Base-by-base conservation (phyloP, 208 protist species). In the Leishmania tropica region DNA sequence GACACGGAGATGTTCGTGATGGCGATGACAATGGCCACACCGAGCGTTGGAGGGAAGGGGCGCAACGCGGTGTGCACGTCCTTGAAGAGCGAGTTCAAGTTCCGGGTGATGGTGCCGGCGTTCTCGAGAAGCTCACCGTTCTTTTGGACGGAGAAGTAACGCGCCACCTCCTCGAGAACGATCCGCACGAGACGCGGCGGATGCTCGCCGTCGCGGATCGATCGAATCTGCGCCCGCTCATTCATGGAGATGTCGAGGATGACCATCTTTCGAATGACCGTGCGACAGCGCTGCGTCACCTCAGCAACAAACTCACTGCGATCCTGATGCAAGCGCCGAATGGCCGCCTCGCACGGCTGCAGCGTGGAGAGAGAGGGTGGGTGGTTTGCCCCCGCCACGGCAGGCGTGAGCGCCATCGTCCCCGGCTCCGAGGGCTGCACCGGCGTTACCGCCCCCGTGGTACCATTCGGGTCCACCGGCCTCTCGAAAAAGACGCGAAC, bases 1-100 rank as follows among this genome's bases (percentile, higher is more conserved):
- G 91, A 92, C 37, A 98, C 93, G 35, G 95, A 94, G 78, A 98
- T 95, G 62, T 88, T 87, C 58, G 88, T 96, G 80, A 98, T 96
- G 42, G 89, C 85, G 75, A 87, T 87, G 35, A 97, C 92, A 42
- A 98, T 92, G 35, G 93, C 90, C 24, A 94, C 81, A 17, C 90
- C 92, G 15, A 98, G 85, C 37, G 87, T 21, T 3, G 89, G 73
- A 5, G 93, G 92, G 19, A 97, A 89, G 5, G 92, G 94, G 31
- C 80, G 47, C 68, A 97, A 76, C 1, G 90, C 74, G 51, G 87
- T 80, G 53, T 96, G 88, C 56, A 97, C 87, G 65, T 90, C 81
- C 45, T 84, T 76, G 47, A 96, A 93, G 31, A 98, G 89, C 2
- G 67, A 60, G 75, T 97, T 91, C 48, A 98, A 67, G 78, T 98